Evolutionary conservation across 2,329 filamentous ascomycete genomes (phyloP), one percentile per base, ranked within the genome.

Genomic region (Aspergillus floridensis): DNA sequence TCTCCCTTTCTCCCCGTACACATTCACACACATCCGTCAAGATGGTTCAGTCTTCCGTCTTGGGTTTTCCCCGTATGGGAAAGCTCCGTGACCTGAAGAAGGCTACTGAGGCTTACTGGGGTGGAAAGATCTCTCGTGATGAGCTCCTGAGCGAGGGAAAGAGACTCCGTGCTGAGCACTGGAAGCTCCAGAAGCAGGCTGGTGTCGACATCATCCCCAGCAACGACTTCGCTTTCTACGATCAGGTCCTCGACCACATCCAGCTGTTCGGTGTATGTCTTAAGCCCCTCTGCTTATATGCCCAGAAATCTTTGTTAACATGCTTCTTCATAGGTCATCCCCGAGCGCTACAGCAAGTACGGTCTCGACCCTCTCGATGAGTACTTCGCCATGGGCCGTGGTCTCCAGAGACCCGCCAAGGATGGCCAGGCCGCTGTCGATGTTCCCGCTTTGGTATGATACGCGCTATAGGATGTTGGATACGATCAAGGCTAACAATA

Each of bases 371-470:
- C 86, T 67, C 83, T 99, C 77, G 95, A 99, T 82, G 89, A 96
- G 83, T 98, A 97, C 88, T 99, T 99, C 76, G 95, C 95, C 81
- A 96, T 99, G 92, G 95, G 95, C 75, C 91, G 95, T 88, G 95
- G 95, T 77, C 93, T 96, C 83, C 95, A 99, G 83, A 96, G 88
- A 87, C 88, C 75, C 87, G 91, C 79, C 60, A 76, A 77, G 60
- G 77, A 79, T 58, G 70, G 71, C 60, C 67, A 73, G 65, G 67
- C 75, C 54, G 80, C 78, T 58, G 85, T 98, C 71, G 95, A 99
- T 80, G 95, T 98, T 68, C 92, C 93, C 71, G 86, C 85, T 75
- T 84, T 96, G 81, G 83, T 85, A 79, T 72, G 81, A 76, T 63
- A 60, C 29, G 60, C 16, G 41, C 5, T 16, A 22, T 8, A 61